Evolutionary conservation across 345 rosid species (phyloP).

Genomic region (Aquilaria malaccensis): DNA sequence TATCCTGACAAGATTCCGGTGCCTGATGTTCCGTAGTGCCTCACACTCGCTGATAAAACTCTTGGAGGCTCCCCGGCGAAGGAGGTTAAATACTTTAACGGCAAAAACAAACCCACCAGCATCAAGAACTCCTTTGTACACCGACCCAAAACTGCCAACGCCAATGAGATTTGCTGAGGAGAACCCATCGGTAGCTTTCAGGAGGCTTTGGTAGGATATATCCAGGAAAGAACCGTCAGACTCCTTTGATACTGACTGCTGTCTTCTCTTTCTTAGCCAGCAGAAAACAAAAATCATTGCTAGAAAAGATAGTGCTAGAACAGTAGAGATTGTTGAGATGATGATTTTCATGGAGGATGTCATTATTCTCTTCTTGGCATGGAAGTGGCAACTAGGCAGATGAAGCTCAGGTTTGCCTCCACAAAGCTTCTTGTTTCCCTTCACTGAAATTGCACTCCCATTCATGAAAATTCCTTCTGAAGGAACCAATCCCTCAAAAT

Average conservation of each 20-base stretch:
- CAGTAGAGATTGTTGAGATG: background rate
- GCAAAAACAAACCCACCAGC: background rate
- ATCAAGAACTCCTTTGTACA: slow-evolving; percentile 6
- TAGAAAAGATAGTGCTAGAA: background rate
- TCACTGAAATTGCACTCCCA: slow-evolving; percentile 21
- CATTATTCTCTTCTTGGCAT: background rate
- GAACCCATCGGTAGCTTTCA: slow-evolving; percentile 22
- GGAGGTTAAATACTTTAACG: slow-evolving; percentile 9
- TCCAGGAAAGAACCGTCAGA: background rate
- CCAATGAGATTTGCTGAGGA: slow-evolving; percentile 21
- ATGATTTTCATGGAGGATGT: background rate
- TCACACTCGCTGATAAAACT: slow-evolving; percentile 7
- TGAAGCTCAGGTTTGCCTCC: slow-evolving; percentile 19
- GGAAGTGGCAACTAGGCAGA: slow-evolving; percentile 10
- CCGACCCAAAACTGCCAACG: slow-evolving; percentile 17
- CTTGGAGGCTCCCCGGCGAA: slow-evolving; percentile 11
- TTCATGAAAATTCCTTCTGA: slow-evolving; percentile 25
- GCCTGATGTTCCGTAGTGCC: slow-evolving; percentile 7
- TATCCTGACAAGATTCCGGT: slow-evolving; percentile 3
- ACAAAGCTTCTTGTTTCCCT: slow-evolving; percentile 30
- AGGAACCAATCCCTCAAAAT: slow-evolving; percentile 35
- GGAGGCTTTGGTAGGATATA: slow-evolving; percentile 6
- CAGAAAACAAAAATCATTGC: background rate
- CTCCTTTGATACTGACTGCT: background rate
- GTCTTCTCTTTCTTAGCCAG: background rate